These are phyloP conservation scores for Aurantiochytrium sp. DNA, from an alignment of 108 stramenopile species.

Conservation along the genomic window DNA sequence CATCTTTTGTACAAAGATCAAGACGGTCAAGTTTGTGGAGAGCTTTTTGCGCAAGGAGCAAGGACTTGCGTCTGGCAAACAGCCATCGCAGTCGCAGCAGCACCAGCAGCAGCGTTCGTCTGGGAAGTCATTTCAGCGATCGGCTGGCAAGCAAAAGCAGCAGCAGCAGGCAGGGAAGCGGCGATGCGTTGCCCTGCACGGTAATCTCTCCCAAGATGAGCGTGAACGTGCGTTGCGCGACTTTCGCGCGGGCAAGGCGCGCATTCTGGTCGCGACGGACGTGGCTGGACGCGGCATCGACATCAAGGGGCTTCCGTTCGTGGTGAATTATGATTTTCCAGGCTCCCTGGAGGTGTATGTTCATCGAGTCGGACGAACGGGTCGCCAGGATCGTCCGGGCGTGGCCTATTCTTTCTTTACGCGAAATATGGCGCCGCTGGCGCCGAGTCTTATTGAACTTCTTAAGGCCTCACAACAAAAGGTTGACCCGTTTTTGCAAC, in stretches of 20 bases:
- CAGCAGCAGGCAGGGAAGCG: background rate
- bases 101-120: no score
- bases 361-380: constrained; percentile 23
- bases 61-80: no score
- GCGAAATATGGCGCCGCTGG: background rate
- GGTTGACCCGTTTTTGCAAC: background rate
- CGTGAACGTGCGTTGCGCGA: constrained; percentile 49
- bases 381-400: background rate
- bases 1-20: constrained; percentile 14
- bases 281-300: constrained; percentile 25
- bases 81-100: no score
- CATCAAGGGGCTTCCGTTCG: background rate
- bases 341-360: background rate
- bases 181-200: constrained; percentile 49
- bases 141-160: no score
- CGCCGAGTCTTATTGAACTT: background rate
- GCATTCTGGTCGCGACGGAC: constrained; percentile 21
- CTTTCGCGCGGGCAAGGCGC: constrained; percentile 39
- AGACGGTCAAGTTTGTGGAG: constrained; percentile 17
- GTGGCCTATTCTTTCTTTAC: constrained; percentile 6
- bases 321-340: constrained; percentile 17
- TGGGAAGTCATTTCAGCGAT: no score
- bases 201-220: constrained; percentile 83
- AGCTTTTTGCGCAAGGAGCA: background rate
- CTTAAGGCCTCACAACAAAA: background rate